These are phyloP conservation scores for Hibiscus syriacus DNA, from an alignment of 345 rosid species.

Conservation along the genomic window DNA sequence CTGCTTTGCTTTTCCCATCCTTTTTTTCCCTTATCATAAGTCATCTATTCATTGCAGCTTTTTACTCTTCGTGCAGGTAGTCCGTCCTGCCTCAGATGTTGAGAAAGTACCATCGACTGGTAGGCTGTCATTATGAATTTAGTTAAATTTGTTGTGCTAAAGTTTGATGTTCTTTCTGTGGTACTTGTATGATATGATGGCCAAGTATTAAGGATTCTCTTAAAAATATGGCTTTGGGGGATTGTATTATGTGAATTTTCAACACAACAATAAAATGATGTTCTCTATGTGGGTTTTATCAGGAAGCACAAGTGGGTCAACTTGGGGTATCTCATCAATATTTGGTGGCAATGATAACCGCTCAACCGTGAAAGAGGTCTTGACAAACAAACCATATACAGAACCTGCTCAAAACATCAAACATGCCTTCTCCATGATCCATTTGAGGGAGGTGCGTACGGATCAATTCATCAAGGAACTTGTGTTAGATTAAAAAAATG, in stretches of 20 bases:
- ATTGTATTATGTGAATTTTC: not conserved
- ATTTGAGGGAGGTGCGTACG: conserved; percentile 61
- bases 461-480: conserved; percentile 9
- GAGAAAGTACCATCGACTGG: conserved; percentile 71
- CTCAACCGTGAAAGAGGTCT: conserved; percentile 48
- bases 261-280: no score
- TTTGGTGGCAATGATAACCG: conserved; percentile 71
- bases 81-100: conserved; percentile 46
- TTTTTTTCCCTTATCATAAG: not conserved
- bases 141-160: not conserved
- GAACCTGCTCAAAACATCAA: conserved; percentile 53
- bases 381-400: conserved; percentile 34
- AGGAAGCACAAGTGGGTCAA: conserved; percentile 45
- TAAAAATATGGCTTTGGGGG: not conserved
- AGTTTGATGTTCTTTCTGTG: not conserved
- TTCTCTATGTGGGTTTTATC: conserved; percentile 9
- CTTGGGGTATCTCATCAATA: conserved; percentile 89
- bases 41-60: not conserved
- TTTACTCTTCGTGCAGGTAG: conserved; percentile 59
- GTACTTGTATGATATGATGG: not conserved
- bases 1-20: not conserved
- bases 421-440: conserved; percentile 62
- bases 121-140: conserved; percentile 17
- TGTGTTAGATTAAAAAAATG: not conserved
- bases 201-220: not conserved